Conservation (phyloP, 345 rosid genomes). For the Lagerstroemia speciosa region DNA sequence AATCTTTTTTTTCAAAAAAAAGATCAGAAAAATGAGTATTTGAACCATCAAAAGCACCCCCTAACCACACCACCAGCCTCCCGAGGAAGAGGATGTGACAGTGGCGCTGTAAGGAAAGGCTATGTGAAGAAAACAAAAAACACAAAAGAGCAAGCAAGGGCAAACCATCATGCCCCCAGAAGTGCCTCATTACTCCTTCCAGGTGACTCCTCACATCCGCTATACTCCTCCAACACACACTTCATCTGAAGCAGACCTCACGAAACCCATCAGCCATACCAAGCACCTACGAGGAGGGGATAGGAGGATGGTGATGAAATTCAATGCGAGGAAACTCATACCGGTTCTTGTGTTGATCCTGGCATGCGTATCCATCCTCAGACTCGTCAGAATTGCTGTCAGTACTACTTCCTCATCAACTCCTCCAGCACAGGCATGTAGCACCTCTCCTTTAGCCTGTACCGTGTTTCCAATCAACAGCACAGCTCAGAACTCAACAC, state of each 20-base stretch:
- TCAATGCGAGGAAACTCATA: conserved; percentile 42
- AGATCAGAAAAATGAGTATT: conserved; percentile 8
- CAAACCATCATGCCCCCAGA: conserved; percentile 56
- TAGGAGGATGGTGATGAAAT: conserved; percentile 42
- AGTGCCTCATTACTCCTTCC: conserved; percentile 28
- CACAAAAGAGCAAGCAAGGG: not conserved
- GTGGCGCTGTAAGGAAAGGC: not conserved
- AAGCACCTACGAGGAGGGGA: conserved; percentile 16
- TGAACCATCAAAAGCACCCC: conserved; percentile 11
- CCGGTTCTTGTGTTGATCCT: conserved; percentile 55
- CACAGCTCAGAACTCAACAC: conserved; percentile 6
- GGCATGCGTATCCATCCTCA: conserved; percentile 46
- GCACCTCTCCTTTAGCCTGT: conserved; percentile 24
- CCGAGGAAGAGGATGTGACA: conserved; percentile 23
- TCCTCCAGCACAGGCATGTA: conserved; percentile 19
- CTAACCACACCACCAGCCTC: conserved; percentile 3
- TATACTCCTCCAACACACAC: conserved; percentile 29
- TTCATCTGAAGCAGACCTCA: conserved; percentile 21
- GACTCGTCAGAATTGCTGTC: conserved; percentile 45
- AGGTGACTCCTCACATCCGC: conserved; percentile 31
- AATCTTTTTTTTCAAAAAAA: conserved; percentile 1
- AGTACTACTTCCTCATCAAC: conserved; percentile 33
- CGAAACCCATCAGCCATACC: conserved; percentile 19
- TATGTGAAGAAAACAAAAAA: not conserved
- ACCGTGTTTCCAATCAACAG: conserved; percentile 11